These are phyloP conservation scores for Mycena pura DNA, from an alignment of 768 basidiomycete genomes.

Conservation along the genomic window DNA sequence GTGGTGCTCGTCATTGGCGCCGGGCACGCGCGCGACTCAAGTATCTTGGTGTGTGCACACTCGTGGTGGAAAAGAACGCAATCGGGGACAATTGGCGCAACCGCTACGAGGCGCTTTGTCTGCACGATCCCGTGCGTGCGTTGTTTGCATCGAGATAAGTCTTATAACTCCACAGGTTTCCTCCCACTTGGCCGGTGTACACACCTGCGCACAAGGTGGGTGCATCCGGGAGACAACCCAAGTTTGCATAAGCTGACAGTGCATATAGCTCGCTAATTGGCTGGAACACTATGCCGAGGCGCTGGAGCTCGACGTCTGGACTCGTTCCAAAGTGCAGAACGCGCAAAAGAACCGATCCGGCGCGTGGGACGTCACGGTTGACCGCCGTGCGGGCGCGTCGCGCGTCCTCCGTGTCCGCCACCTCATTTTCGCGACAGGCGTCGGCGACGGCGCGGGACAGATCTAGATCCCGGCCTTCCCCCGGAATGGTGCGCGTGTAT, in stretches of 20 bases:
- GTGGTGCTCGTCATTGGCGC: conserved; percentile 62
- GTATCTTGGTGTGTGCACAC: conserved; percentile 50
- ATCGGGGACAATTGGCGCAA: conserved; percentile 67
- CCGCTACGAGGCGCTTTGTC: conserved; percentile 62
- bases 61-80: conserved; percentile 60
- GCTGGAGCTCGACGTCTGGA: conserved; percentile 63
- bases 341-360: conserved; percentile 38
- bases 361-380: conserved; percentile 49
- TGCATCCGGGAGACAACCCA: too few relatives aligned
- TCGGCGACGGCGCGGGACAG: conserved; percentile 50
- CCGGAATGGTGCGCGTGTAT: conserved; percentile 48
- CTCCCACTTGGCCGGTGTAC: conserved; percentile 61
- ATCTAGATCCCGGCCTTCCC: conserved; percentile 55
- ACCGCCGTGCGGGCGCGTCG: conserved; percentile 37
- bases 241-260: too few relatives aligned
- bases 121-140: conserved; percentile 60
- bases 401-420: conserved; percentile 51
- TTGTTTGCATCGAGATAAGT: neutral
- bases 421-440: conserved; percentile 62
- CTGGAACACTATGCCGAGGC: conserved; percentile 58
- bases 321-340: conserved; percentile 42
- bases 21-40: conserved; percentile 65
- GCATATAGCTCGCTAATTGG: conserved; percentile 70
- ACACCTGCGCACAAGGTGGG: conserved; percentile 56
- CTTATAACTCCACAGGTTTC: conserved; percentile 48